A percentile compares a stretch with the other conserved stretches of the same genome.
Conservation (phyloP, 139 green algal species). For the Closterium sp. region DNA sequence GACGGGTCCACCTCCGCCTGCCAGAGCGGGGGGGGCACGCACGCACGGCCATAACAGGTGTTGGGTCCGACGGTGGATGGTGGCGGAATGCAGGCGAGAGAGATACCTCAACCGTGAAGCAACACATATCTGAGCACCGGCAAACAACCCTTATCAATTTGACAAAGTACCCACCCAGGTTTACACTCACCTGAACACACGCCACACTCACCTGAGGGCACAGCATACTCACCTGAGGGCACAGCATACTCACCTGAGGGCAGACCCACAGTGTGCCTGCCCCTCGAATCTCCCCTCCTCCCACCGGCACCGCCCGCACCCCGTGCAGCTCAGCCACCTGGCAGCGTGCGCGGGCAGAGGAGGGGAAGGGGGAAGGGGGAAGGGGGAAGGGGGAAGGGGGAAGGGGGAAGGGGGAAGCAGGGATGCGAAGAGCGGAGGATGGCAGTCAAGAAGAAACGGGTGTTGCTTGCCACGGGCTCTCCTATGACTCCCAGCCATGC, state of each 20-base stretch:
- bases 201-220: neutral
- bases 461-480: neutral
- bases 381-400: neutral
- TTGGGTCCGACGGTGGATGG: neutral
- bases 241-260: constrained; percentile 30
- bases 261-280: constrained; percentile 66
- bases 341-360: neutral
- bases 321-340: constrained; percentile 53
- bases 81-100: neutral
- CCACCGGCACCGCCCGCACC: constrained; percentile 60
- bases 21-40: neutral
- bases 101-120: too few species aligned
- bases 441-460: neutral
- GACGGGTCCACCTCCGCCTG: constrained; percentile 74
- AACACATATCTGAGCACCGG: neutral
- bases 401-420: neutral
- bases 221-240: neutral
- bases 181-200: neutral
- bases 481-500: neutral
- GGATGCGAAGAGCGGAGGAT: neutral
- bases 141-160: neutral
- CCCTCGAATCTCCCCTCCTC: constrained; percentile 75
- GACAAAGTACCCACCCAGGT: neutral
- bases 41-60: neutral
- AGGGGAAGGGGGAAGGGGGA: neutral